Evolutionary conservation across 768 basidiomycete genomes (phyloP), one percentile per base, ranked within the genome.

Genomic region (Calocera cornea): DNA sequence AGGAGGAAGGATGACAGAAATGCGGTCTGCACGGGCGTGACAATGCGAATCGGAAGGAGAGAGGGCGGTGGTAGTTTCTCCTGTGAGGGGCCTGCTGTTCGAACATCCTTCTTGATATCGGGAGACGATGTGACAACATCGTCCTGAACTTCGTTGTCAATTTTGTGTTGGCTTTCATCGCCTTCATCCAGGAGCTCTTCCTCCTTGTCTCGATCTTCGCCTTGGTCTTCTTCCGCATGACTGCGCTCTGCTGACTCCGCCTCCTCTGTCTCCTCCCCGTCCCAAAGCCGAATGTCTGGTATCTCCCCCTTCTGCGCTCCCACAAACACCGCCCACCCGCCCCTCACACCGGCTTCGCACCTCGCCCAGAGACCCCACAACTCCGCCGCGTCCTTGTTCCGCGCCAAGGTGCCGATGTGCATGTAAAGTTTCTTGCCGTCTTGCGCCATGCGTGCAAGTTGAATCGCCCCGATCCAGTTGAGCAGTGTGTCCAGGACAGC

Each of bases 381-480:
- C 31, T 60, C 54, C 31, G 54, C 31, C 54, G 31, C 16, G 5
- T 33, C 10, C 54, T 33, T 60, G 54, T 60, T 60, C 24, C 54
- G 24, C 54, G 54, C 19, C 27, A 60, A 22, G 14, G 31, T 31
- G 27, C 22, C 10, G 27, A 60, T 60, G 54, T 60, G 31, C 54
- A 60, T 11, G 22, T 60, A 60, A 5, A 60, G 31, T 27, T 60
- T 60, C 54, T 33, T 60, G 27, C 54, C 27, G 31, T 60, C 54
- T 7, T 16, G 27, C 54, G 54, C 54, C 24, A 60, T 11, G 54
- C 54, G 54, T 3, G 54, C 54, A 19, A 16, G 31, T 19, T 60
- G 54, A 27, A 60, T 60, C 54, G 54, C 54, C 54, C 14, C 54
- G 31, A 60, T 11, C 54, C 54, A 60, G 54, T 60, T 60, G 24